Percentiles rank a stretch among this genome's conserved stretches.
Conservation (phyloP, 306 rosid genomes). For the Cicer cuneatum region DNA sequence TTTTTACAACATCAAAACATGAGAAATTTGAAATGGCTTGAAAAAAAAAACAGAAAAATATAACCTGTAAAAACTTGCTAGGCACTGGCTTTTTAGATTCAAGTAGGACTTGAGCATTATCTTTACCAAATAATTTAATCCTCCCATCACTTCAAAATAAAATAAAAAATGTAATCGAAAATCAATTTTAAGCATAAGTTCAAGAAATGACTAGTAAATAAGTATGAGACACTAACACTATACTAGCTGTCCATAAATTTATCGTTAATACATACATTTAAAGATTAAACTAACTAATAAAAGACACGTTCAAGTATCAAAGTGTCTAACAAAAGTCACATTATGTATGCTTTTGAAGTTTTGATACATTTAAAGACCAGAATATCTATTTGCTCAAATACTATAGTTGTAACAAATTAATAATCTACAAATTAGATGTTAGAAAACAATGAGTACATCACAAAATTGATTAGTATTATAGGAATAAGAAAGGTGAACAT, state of each 20-base stretch:
- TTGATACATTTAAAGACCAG: too few species aligned
- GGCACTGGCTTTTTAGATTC: conserved; percentile 66
- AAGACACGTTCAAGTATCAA: too few species aligned
- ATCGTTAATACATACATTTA: too few species aligned
- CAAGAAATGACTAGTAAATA: neutral
- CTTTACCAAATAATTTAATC: conserved; percentile 76
- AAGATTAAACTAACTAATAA: too few species aligned
- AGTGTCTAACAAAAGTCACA: too few species aligned
- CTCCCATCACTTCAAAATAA: conserved; percentile 71
- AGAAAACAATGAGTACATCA: neutral
- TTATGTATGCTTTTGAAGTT: too few species aligned
- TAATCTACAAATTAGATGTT: neutral
- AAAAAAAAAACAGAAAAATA: conserved; percentile 5
- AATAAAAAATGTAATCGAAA: neutral
- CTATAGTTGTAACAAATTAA: neutral
- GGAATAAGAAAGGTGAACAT: conserved; percentile 33
- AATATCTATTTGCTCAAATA: too few species aligned
- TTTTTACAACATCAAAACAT: conserved; percentile 6
- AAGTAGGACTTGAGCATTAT: conserved; percentile 74
- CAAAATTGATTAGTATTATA: neutral
- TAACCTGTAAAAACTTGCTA: conserved; percentile 82
- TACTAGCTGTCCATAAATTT: too few species aligned
- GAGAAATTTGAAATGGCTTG: neutral
- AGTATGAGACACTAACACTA: too few species aligned
- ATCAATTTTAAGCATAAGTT: conserved; percentile 22